Base-by-base conservation (phyloP, 2,329 filamentous ascomycete genomes). In the Corynespora cassiicola region DNA sequence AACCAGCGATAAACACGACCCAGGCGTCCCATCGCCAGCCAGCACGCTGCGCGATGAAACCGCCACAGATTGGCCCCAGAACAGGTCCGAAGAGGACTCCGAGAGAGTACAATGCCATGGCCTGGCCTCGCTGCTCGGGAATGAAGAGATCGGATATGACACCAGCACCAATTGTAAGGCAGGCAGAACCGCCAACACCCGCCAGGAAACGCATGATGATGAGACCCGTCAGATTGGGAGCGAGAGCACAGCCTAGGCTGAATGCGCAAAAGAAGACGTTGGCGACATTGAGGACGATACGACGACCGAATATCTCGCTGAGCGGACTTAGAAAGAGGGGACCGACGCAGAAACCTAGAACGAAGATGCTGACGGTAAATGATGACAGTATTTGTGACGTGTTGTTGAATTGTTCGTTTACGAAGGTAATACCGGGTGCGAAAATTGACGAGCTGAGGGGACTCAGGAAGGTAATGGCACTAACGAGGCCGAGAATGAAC, bases 241-340 rank as follows among this genome's bases (percentile, higher is more conserved):
- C 56, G 4, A 69, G 50, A 3, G 65, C 67, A 27, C 65, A 77
- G 2, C 70, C 64, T 3, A 78, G 50, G 31, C 76, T 76, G 67
- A 76, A 78, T 14, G 69, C 49, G 5, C 80, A 63, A 53, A 80
- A 80, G 70, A 74, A 73, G 4, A 78, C 32, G 46, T 77, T 81
- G 17, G 58, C 48, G 20, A 43, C 23, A 38, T 68, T 59, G 19
- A 66, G 47, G 6, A 67, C 43, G 10, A 65, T 50, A 19, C 52
- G 51, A 12, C 65, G 57, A 7, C 65, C 65, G 36, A 65, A 66
- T 9, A 68, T 62, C 26, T 68, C 65, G 15, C 54, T 61, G 1
- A 68, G 52, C 1, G 65, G 63, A n/a, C 53, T 57, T 9, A 68
- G 36, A 23, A 66, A 54, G 8, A 68, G 52, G 2, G 63, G 61